Percentiles rank a stretch among this genome's conserved stretches.
phyloP scores from a whole-genome alignment of 306 rosid genomes.

The Fragaria vesca region DNA sequence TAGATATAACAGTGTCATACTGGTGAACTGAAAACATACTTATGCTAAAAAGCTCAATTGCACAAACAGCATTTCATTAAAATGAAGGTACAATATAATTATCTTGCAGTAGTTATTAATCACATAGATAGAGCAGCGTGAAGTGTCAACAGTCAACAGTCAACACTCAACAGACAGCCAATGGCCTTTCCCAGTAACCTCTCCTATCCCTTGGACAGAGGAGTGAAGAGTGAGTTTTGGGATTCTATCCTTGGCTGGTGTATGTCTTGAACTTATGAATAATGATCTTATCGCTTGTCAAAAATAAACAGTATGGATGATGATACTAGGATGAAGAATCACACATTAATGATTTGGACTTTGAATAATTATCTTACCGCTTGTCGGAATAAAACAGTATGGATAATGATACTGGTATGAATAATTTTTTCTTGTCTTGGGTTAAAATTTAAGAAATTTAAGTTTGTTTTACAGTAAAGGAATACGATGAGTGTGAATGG shows the following conservation, averaged over 20 bases:
- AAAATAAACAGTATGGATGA: background rate
- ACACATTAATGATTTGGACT: background rate
- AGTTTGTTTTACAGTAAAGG: background rate
- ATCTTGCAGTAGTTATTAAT: constrained; percentile 1
- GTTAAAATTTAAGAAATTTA: background rate
- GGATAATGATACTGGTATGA: background rate
- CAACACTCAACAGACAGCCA: background rate
- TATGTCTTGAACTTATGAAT: background rate
- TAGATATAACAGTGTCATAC: background rate
- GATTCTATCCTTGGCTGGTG: background rate
- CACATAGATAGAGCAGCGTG: background rate
- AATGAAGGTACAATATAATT: background rate
- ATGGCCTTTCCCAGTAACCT: background rate
- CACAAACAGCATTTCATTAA: constrained; percentile 6
- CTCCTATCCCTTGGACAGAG: background rate
- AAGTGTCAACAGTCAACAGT: background rate
- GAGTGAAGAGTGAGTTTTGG: background rate
- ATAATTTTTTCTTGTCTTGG: background rate
- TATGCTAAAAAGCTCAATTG: background rate
- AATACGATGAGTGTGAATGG: background rate
- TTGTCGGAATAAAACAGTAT: too few relatives aligned
- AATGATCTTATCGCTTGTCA: background rate
- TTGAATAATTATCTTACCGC: too few relatives aligned
- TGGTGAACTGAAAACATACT: background rate
- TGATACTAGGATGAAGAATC: background rate